Percentiles rank a stretch among this genome's conserved stretches.
Evolutionary conservation across 305 asterid species (phyloP).

Genomic region (Salvia sclarea): DNA sequence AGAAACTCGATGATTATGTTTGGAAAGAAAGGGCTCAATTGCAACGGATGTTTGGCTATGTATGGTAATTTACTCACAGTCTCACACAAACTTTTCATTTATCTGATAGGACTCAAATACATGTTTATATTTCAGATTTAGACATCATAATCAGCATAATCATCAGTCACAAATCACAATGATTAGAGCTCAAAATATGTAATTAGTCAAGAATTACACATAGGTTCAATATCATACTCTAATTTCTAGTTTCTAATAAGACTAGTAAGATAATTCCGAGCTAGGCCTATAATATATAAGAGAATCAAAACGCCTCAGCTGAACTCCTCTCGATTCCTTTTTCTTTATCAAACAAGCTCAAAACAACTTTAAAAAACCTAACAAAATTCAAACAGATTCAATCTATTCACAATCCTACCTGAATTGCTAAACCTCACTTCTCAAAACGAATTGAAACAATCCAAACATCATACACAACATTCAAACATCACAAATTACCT

Average conservation of each 20-base stretch:
- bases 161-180: neutral
- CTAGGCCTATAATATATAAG: neutral
- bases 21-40: neutral
- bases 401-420: neutral
- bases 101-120: constrained; percentile 1
- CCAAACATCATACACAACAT: neutral
- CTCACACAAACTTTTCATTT: constrained; percentile 7
- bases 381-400: neutral
- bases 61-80: neutral
- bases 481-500: constrained; percentile 44
- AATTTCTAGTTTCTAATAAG: neutral
- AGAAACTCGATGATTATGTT: neutral
- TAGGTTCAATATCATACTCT: no score
- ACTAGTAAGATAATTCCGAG: neutral
- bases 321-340: neutral
- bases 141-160: neutral
- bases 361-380: no score
- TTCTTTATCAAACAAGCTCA: neutral
- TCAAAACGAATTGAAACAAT: neutral
- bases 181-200: constrained; percentile 12
- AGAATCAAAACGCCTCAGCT: neutral
- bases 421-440: constrained; percentile 8
- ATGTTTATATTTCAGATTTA: neutral
- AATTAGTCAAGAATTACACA: neutral
- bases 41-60: neutral